phyloP scores from a whole-genome alignment of 768 basidiomycete genomes.

The Mycena pura region DNA sequence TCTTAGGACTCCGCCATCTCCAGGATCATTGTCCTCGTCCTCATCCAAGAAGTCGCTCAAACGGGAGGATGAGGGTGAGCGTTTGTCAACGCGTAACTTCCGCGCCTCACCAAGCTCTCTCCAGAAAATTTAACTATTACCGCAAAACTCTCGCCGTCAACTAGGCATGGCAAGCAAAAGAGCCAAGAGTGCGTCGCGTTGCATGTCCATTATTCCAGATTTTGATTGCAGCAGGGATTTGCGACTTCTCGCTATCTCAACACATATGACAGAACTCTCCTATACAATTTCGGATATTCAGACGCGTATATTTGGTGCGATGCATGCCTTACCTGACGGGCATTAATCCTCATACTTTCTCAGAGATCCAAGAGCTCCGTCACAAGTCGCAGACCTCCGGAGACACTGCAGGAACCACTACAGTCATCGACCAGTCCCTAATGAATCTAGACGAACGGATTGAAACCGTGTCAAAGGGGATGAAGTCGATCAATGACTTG shows the following conservation, averaged over 20 bases:
- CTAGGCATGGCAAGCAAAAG: constrained; percentile 58
- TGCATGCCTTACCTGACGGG: neutral
- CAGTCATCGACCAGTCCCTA: constrained; percentile 81
- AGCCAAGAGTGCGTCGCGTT: constrained; percentile 69
- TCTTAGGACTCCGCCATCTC: constrained; percentile 44
- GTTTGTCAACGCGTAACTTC: constrained; percentile 8
- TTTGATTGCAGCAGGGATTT: constrained; percentile 61
- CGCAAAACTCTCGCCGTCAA: constrained; percentile 51
- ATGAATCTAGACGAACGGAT: constrained; percentile 81
- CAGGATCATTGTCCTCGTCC: constrained; percentile 49
- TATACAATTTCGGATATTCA: constrained; percentile 90
- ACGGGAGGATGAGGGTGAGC: constrained; percentile 69
- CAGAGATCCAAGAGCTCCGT: constrained; percentile 92
- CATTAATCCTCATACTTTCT: constrained; percentile 10
- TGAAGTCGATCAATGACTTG: constrained; percentile 71
- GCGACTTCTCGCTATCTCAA: constrained; percentile 77
- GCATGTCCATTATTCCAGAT: constrained; percentile 25
- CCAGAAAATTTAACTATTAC: constrained; percentile 81
- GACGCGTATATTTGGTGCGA: constrained; percentile 86
- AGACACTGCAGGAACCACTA: constrained; percentile 64
- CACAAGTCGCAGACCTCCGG: constrained; percentile 79
- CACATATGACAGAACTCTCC: constrained; percentile 86
- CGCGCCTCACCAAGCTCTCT: constrained; percentile 18
- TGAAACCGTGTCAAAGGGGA: constrained; percentile 73
- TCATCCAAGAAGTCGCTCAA: constrained; percentile 64